Conservation (phyloP, 83 land plant species). For the Picea engelmannii region DNA sequence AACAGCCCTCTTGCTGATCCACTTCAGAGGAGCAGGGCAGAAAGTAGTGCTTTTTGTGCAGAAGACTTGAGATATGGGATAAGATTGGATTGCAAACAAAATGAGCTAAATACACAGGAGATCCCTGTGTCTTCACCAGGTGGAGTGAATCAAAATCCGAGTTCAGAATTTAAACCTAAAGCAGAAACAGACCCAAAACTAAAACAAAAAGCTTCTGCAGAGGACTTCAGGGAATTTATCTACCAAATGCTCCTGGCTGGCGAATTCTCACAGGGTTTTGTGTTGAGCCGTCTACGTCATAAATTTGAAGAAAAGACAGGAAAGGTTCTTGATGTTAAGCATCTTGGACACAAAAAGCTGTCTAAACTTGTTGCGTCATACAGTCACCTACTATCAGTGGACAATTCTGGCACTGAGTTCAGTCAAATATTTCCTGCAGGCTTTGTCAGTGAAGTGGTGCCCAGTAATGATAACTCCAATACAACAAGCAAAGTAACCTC, state of each 20-base stretch:
- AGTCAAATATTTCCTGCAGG: background rate
- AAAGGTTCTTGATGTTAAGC: constrained; percentile 8
- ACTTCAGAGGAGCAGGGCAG: no score
- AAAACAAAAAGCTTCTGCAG: no score
- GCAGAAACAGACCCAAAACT: no score
- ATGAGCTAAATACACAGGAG: no score
- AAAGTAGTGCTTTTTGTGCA: no score
- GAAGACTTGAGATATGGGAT: no score
- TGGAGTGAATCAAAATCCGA: no score
- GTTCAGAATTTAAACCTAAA: no score
- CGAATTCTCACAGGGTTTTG: background rate
- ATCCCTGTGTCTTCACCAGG: no score
- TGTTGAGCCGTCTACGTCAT: background rate
- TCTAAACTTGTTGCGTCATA: background rate
- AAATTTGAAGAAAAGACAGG: background rate
- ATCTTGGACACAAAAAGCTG: constrained; percentile 3
- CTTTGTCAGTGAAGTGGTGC: background rate
- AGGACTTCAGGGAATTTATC: background rate
- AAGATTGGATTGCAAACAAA: no score
- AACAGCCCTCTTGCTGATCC: no score
- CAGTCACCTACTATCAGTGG: background rate
- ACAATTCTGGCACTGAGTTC: background rate
- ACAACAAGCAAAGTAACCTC: background rate
- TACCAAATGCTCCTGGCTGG: background rate
- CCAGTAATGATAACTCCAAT: background rate